A percentile compares a stretch with the other conserved stretches of the same genome.
Evolutionary conservation across 2,329 filamentous ascomycete genomes (phyloP).

Genomic region (Fusarium sp.): DNA sequence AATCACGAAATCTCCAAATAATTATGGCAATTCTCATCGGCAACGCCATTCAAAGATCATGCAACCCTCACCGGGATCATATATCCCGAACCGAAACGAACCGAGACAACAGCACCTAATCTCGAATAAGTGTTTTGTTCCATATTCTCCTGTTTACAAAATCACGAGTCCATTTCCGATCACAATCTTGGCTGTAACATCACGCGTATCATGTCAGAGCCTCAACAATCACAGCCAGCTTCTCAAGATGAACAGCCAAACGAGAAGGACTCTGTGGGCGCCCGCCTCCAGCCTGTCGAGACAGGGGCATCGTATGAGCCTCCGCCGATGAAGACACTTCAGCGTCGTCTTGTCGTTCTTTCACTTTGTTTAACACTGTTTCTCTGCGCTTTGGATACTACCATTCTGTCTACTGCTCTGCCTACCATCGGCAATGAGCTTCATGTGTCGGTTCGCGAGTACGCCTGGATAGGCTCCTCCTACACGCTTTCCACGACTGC

Average conservation of each 20-base stretch:
- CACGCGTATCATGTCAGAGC: constrained; percentile 15
- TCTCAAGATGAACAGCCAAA: constrained; percentile 12
- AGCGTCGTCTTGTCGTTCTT: constrained; percentile 37
- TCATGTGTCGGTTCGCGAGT: constrained; percentile 34
- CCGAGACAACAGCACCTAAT: background rate
- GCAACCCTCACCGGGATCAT: background rate
- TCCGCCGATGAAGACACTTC: constrained; percentile 32
- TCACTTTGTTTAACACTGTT: constrained; percentile 44
- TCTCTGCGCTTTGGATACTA: constrained; percentile 43
- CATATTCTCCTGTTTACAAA: constrained; percentile 17
- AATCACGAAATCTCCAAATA: background rate
- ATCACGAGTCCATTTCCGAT: constrained; percentile 6
- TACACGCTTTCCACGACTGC: constrained; percentile 42
- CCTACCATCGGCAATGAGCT: constrained; percentile 43
- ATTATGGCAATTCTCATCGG: background rate
- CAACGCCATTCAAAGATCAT: background rate
- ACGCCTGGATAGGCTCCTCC: constrained; percentile 45
- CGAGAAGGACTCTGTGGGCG: constrained; percentile 11
- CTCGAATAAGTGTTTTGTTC: background rate
- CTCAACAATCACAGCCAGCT: constrained; percentile 8
- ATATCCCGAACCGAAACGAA: constrained; percentile 19
- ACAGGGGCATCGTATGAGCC: constrained; percentile 36
- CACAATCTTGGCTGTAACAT: background rate
- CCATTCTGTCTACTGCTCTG: constrained; percentile 44
- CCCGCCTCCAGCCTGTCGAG: constrained; percentile 31